Conservation (phyloP, 768 basidiomycete genomes). For the Lactarius vividus region DNA sequence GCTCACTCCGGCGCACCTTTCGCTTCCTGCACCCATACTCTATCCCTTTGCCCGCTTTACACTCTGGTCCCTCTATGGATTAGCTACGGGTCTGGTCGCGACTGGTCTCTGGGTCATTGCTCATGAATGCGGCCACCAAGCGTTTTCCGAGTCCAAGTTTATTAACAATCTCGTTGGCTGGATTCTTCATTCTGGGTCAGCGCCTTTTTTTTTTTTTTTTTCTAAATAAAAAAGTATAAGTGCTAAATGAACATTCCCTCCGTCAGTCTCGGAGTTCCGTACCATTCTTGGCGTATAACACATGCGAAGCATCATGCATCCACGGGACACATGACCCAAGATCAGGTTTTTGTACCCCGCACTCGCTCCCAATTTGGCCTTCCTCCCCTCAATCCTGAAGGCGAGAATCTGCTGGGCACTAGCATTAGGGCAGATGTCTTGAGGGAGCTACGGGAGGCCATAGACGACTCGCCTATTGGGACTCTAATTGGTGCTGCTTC, state of each 20-base stretch:
- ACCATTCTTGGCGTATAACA: constrained; percentile 93
- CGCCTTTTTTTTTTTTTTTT: constrained; percentile 21
- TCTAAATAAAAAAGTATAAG: background rate
- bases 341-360: constrained; percentile 92
- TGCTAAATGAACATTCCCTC: constrained; percentile 8
- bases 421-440: constrained; percentile 64
- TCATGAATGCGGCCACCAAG: constrained; percentile 96
- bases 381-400: constrained; percentile 61
- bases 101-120: constrained; percentile 95
- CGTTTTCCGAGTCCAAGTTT: constrained; percentile 87
- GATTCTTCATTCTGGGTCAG: constrained; percentile 86
- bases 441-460: constrained; percentile 76
- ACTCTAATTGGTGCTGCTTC: constrained; percentile 50
- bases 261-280: constrained; percentile 85
- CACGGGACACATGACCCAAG: constrained; percentile 89
- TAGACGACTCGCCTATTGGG: constrained; percentile 88
- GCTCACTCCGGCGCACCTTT: constrained; percentile 53
- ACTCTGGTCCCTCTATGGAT: constrained; percentile 78
- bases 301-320: constrained; percentile 96
- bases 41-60: constrained; percentile 61
- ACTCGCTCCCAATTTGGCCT: constrained; percentile 75
- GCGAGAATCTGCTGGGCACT: constrained; percentile 63
- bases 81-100: constrained; percentile 78
- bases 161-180: constrained; percentile 93
- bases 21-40: constrained; percentile 57